phyloP scores from a whole-genome alignment of 202 grass and related monocot genomes.

The Zizania palustris region DNA sequence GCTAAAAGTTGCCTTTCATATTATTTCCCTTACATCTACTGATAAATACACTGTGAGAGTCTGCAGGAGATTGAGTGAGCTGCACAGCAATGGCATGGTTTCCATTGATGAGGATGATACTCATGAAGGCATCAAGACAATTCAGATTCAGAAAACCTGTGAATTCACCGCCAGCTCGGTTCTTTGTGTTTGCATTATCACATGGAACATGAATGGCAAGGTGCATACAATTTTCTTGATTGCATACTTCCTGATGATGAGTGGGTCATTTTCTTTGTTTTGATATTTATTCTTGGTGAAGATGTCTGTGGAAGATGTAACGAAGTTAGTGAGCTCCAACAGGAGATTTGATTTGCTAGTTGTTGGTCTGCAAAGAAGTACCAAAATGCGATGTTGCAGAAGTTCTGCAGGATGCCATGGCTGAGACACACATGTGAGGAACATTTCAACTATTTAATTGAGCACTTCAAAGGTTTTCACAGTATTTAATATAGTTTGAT shows the following conservation, averaged over 20 bases:
- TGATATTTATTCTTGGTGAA: conserved; percentile 26
- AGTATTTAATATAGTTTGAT: neutral
- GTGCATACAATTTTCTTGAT: conserved; percentile 20
- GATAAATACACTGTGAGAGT: neutral
- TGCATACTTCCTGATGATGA: neutral
- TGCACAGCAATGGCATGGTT: conserved; percentile 31
- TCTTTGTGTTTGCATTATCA: conserved; percentile 61
- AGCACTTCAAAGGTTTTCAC: neutral
- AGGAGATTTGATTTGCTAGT: conserved; percentile 62
- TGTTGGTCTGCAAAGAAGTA: conserved; percentile 67
- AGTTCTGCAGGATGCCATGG: conserved; percentile 55
- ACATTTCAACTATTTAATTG: neutral
- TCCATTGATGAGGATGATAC: conserved; percentile 38
- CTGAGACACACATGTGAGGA: conserved; percentile 59
- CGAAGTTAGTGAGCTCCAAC: conserved; percentile 47
- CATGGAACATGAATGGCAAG: conserved; percentile 83
- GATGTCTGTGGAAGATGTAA: conserved; percentile 52
- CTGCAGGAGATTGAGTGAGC: conserved; percentile 34
- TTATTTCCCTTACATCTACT: neutral
- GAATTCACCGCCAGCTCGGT: conserved; percentile 44
- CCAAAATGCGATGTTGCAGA: conserved; percentile 44
- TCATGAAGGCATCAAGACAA: conserved; percentile 65
- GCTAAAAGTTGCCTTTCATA: neutral
- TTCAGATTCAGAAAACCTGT: conserved; percentile 54
- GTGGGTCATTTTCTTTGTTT: neutral